Evolutionary conservation across 768 basidiomycete genomes (phyloP).

Genomic region (Russula dissimulans): DNA sequence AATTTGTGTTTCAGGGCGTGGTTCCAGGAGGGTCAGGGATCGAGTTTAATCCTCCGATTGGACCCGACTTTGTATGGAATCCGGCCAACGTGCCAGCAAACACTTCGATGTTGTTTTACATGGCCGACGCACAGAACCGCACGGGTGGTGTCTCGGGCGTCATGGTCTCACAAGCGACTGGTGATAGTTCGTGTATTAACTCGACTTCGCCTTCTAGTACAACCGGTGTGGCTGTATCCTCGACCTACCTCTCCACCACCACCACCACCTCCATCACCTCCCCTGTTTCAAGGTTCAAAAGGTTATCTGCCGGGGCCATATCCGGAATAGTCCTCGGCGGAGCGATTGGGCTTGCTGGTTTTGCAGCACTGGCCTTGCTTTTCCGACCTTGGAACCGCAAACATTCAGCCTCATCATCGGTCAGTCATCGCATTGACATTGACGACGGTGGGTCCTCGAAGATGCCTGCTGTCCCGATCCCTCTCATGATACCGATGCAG

Average conservation of each 20-base stretch:
- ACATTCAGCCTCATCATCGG: neutral
- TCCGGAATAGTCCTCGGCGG: neutral
- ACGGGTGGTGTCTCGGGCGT: slow-evolving; percentile 29
- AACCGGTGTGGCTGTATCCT: slow-evolving; percentile 29
- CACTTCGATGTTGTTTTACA: slow-evolving; percentile 47
- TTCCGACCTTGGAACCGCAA: neutral
- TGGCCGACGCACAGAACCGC: slow-evolving; percentile 42
- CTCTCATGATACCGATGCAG: neutral
- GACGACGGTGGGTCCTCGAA: neutral
- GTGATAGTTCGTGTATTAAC: slow-evolving; percentile 44
- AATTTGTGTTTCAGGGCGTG: slow-evolving; percentile 36
- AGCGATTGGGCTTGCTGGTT: neutral
- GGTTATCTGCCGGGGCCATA: too few species aligned
- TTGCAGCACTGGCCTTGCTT: neutral
- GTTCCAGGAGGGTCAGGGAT: slow-evolving; percentile 51
- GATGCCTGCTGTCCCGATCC: neutral
- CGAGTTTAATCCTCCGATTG: slow-evolving; percentile 33
- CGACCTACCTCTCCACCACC: neutral
- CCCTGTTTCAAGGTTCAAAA: too few species aligned
- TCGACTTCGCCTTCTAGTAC: slow-evolving; percentile 36
- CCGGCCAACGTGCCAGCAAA: slow-evolving; percentile 45
- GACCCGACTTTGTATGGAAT: slow-evolving; percentile 39
- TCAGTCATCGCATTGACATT: neutral
- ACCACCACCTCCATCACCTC: too few species aligned
- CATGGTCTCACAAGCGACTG: slow-evolving; percentile 35